Evolutionary conservation across 805 yeast genomes (phyloP).

Genomic region (Zygoascus biomembranicola): DNA sequence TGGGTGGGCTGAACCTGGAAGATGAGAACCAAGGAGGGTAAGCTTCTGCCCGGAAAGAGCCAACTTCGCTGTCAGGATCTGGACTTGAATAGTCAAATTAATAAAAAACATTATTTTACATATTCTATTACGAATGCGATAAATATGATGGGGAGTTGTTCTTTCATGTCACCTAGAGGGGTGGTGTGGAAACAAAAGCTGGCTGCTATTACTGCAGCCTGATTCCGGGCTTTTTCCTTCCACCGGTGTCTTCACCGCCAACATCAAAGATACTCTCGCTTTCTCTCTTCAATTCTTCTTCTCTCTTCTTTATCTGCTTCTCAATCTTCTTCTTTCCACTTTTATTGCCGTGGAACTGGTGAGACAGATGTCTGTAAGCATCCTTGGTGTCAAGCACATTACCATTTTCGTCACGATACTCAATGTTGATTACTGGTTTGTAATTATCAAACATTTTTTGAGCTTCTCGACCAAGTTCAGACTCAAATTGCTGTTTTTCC

Average conservation of each 20-base stretch:
- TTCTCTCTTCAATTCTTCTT: constrained; percentile 21
- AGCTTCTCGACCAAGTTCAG: constrained; percentile 26
- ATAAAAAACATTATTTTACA: no score
- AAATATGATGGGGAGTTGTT: no score
- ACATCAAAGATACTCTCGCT: constrained; percentile 13
- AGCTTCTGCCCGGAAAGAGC: no score
- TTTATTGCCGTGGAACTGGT: constrained; percentile 61
- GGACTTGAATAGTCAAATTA: no score
- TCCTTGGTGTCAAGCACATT: constrained; percentile 50
- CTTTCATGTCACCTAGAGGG: no score
- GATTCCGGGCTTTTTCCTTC: constrained; percentile 6
- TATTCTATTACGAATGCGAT: no score
- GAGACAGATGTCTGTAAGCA: constrained; percentile 71
- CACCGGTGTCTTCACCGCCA: not conserved
- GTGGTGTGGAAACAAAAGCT: no score
- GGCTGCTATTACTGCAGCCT: not conserved
- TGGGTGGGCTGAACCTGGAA: no score
- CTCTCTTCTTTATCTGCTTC: constrained; percentile 24
- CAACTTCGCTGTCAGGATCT: no score
- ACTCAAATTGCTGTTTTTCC: constrained; percentile 21
- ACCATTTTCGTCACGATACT: constrained; percentile 60
- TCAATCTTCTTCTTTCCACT: constrained; percentile 30
- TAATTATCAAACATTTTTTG: constrained; percentile 30
- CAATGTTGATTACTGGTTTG: constrained; percentile 38
- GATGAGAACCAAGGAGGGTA: not conserved